Evolutionary conservation across 108 stramenopile genomes (phyloP).

Genomic region (Cyclotella choctawhatcheeana): DNA sequence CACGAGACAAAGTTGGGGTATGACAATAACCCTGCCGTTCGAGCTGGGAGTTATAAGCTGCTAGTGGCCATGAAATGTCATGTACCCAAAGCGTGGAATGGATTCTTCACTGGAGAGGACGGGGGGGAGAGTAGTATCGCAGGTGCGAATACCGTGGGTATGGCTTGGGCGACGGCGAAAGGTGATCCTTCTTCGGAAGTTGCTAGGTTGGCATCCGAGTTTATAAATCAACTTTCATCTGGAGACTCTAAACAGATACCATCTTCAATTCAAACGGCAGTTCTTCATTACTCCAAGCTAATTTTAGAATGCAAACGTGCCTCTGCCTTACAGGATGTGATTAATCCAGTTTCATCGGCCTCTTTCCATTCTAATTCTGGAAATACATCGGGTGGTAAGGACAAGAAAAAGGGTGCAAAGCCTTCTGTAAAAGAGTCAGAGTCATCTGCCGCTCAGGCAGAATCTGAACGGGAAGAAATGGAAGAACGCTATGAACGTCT

Average conservation of each 20-base stretch:
- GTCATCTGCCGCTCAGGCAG: constrained; percentile 18
- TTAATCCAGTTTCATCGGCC: constrained; percentile 17
- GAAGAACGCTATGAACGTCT: constrained; percentile 83
- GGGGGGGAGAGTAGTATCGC: not conserved
- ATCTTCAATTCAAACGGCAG: constrained; percentile 14
- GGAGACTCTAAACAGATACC: not conserved
- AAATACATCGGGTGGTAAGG: not conserved
- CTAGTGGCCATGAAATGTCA: constrained; percentile 22
- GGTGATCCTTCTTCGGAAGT: constrained; percentile 48
- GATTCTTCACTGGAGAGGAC: constrained; percentile 21
- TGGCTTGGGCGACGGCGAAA: constrained; percentile 38
- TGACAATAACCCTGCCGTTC: constrained; percentile 38
- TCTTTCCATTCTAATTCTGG: not conserved
- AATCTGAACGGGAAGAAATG: constrained; percentile 64
- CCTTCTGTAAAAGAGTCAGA: not conserved
- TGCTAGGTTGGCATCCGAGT: constrained; percentile 17
- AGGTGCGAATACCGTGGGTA: constrained; percentile 30
- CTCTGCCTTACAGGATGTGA: constrained; percentile 31
- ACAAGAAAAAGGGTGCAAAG: constrained; percentile 21
- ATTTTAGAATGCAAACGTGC: constrained; percentile 38
- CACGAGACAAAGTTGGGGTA: constrained; percentile 46
- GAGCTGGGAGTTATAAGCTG: constrained; percentile 33
- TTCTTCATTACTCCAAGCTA: constrained; percentile 24
- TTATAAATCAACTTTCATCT: constrained; percentile 18
- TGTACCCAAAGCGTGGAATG: constrained; percentile 51